A percentile compares a stretch with the other conserved stretches of the same genome.
These are phyloP conservation scores for Paecilomyces formosus DNA, from an alignment of 2,329 filamentous ascomycete species.

Conservation along the genomic window DNA sequence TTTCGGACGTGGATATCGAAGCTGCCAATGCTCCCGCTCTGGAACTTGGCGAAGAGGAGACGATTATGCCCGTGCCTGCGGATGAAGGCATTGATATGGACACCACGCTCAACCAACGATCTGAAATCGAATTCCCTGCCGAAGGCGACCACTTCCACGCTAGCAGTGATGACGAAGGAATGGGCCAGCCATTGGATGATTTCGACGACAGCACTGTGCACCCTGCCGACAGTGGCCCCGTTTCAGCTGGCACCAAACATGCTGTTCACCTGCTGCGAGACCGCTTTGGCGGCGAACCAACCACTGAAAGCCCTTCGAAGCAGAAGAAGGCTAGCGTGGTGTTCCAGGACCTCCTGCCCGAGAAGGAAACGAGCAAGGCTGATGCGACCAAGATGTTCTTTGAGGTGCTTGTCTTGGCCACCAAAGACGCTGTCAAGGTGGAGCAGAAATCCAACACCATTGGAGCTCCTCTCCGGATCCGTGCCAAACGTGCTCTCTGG, in stretches of 20 bases:
- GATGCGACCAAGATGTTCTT: slow-evolving; percentile 99
- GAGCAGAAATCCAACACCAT: slow-evolving; percentile 70
- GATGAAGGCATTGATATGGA: slow-evolving; percentile 47
- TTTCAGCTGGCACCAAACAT: slow-evolving; percentile 87
- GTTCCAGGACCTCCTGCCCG: slow-evolving; percentile 87
- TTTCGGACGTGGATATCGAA: slow-evolving; percentile 69
- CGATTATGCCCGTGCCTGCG: slow-evolving; percentile 37
- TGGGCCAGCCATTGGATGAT: slow-evolving; percentile 45
- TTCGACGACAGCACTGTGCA: slow-evolving; percentile 79
- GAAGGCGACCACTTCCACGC: slow-evolving; percentile 40
- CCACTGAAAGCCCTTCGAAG: slow-evolving; percentile 61
- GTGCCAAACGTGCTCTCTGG: slow-evolving; percentile 94
- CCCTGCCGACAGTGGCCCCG: slow-evolving; percentile 74
- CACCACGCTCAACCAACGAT: slow-evolving; percentile 39
- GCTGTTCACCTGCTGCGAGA: slow-evolving; percentile 92
- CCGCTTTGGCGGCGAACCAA: slow-evolving; percentile 60
- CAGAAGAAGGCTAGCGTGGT: slow-evolving; percentile 70
- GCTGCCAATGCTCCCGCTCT: slow-evolving; percentile 56
- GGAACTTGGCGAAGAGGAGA: slow-evolving; percentile 59
- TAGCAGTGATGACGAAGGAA: slow-evolving; percentile 41
- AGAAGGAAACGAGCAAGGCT: slow-evolving; percentile 68
- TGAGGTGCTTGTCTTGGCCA: slow-evolving; percentile 88
- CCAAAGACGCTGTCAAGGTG: slow-evolving; percentile 96
- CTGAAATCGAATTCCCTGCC: slow-evolving; percentile 60
- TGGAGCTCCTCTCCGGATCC: slow-evolving; percentile 72